Conservation (phyloP, 1,139 yeast genomes). For the Suhomyces guaymorum region DNA sequence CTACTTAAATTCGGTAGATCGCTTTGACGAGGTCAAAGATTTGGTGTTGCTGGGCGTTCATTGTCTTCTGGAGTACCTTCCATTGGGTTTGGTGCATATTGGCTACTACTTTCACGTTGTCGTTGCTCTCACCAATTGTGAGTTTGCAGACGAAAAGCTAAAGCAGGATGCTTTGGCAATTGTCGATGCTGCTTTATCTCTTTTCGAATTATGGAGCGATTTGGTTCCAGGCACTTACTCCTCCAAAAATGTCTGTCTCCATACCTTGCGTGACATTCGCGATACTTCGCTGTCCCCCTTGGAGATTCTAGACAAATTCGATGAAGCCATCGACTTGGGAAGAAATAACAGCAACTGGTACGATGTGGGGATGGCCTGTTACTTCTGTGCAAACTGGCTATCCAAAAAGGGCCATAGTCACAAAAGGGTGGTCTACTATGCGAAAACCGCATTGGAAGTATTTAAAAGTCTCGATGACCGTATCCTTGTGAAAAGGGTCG, state of each 20-base stretch:
- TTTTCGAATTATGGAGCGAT: conserved; percentile 35
- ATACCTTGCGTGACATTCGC: conserved; percentile 30
- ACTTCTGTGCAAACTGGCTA: conserved; percentile 51
- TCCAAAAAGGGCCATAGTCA: conserved; percentile 17
- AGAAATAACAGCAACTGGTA: conserved; percentile 30
- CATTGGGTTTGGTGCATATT: conserved; percentile 27
- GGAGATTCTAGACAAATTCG: conserved; percentile 46
- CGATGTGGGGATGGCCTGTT: conserved; percentile 46
- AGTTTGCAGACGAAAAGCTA: conserved; percentile 7
- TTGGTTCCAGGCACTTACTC: conserved; percentile 38
- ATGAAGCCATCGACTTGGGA: conserved; percentile 46
- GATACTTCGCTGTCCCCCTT: conserved; percentile 27
- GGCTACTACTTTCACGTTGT: conserved; percentile 24
- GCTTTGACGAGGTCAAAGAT: conserved; percentile 25
- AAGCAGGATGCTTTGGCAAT: conserved; percentile 10
- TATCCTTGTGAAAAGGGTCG: conserved; percentile 16
- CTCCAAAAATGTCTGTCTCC: conserved; percentile 34
- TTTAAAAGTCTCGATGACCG: conserved; percentile 23
- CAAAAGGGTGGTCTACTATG: conserved; percentile 22
- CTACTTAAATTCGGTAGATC: conserved; percentile 16
- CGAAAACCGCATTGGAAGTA: conserved; percentile 22
- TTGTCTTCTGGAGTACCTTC: conserved; percentile 21
- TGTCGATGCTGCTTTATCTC: conserved; percentile 18
- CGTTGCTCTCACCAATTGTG: conserved; percentile 17
- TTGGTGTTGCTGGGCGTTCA: conserved; percentile 20